Evolutionary conservation across 352 stramenopile genomes (phyloP).

Genomic region (Phytophthora hibernalis): DNA sequence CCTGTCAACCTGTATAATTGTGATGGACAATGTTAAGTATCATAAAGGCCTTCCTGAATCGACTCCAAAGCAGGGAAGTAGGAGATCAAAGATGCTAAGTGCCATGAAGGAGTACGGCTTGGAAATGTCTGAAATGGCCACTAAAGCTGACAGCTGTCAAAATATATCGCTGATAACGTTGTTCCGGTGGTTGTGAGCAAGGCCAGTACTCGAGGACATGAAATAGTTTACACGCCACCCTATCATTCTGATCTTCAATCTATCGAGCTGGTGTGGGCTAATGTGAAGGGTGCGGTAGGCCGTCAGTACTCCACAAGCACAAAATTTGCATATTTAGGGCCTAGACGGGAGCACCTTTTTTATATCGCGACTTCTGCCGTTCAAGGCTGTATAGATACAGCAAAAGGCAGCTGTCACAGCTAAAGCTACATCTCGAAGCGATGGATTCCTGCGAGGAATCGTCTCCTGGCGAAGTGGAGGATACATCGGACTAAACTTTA

Average conservation of each 20-base stretch:
- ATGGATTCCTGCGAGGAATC: no score
- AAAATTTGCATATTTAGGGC: not conserved
- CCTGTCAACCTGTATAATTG: not conserved
- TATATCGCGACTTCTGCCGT: not conserved
- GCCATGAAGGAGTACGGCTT: not conserved
- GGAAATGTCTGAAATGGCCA: no score
- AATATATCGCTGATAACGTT: not conserved
- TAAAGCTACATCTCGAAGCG: no score
- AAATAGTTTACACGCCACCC: not conserved
- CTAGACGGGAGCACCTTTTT: not conserved
- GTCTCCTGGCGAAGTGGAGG: no score
- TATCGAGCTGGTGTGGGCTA: not conserved
- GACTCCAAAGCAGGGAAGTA: not conserved
- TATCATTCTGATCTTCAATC: not conserved
- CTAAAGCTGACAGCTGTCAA: not conserved
- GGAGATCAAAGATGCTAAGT: not conserved
- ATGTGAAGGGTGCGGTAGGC: not conserved
- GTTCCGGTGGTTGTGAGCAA: not conserved
- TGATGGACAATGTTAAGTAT: constrained; percentile 1
- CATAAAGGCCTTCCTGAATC: not conserved
- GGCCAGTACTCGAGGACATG: not conserved
- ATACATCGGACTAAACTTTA: not conserved
- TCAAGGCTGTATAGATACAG: not conserved
- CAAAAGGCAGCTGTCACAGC: no score
- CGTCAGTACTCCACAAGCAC: not conserved